These are phyloP conservation scores for Ostreobium quekettii DNA, from an alignment of 139 green algal species.

Conservation along the genomic window DNA sequence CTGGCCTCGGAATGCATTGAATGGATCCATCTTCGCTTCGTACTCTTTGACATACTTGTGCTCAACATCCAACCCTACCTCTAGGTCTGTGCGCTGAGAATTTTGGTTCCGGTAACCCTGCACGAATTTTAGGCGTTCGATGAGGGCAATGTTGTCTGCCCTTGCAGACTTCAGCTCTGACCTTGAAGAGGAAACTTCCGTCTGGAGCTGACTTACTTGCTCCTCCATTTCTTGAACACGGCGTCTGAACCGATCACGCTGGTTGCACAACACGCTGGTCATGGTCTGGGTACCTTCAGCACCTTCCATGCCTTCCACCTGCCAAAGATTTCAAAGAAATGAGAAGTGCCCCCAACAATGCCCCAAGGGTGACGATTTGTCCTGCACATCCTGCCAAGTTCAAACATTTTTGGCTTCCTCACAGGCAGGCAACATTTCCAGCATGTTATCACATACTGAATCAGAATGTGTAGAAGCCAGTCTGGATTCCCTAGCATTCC, in stretches of 20 bases:
- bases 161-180: conserved; percentile 34
- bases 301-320: too few relatives aligned
- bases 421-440: not conserved
- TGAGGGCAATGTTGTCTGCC: conserved; percentile 84
- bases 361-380: too few relatives aligned
- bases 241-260: conserved; percentile 69
- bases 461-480: too few relatives aligned
- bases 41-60: conserved; percentile 75
- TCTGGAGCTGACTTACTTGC: conserved; percentile 25
- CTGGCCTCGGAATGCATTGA: conserved; percentile 64
- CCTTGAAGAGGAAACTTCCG: conserved; percentile 31
- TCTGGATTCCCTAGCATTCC: too few relatives aligned
- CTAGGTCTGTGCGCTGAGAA: conserved; percentile 32
- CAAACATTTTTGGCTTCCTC: too few relatives aligned
- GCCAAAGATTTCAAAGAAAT: not conserved
- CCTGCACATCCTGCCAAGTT: too few relatives aligned
- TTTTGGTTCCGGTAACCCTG: not conserved
- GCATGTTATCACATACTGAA: not conserved
- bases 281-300: conserved; percentile 34
- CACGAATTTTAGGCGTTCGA: conserved; percentile 81
- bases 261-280: conserved; percentile 65
- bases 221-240: conserved; percentile 67
- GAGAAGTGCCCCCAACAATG: not conserved
- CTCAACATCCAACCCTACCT: conserved; percentile 57
- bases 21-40: conserved; percentile 83